These are phyloP conservation scores for Penicillium sp. DNA, from an alignment of 2,329 filamentous ascomycete genomes.

Conservation along the genomic window DNA sequence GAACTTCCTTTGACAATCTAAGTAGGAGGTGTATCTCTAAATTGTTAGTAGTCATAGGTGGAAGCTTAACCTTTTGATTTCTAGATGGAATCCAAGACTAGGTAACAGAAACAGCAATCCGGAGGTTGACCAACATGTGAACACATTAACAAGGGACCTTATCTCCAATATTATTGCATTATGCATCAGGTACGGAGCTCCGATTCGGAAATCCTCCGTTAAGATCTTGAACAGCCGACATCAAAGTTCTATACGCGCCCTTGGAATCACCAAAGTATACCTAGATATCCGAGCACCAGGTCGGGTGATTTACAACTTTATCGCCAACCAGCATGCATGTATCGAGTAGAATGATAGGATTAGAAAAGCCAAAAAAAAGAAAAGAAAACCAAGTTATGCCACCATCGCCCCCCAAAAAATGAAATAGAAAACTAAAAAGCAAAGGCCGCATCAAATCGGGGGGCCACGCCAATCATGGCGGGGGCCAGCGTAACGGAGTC, in stretches of 20 bases:
- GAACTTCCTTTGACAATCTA: slow-evolving; percentile 1
- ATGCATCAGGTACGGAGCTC: slow-evolving; percentile 1
- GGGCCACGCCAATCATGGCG: background rate
- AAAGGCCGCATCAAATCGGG: background rate
- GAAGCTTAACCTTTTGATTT: background rate
- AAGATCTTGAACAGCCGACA: background rate
- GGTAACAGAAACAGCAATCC: background rate
- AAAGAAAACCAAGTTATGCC: background rate
- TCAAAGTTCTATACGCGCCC: background rate
- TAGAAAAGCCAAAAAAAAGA: background rate
- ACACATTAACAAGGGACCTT: background rate
- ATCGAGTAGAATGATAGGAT: background rate
- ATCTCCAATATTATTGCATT: slow-evolving; percentile 1
- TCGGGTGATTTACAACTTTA: background rate
- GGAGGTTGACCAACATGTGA: background rate
- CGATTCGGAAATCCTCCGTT: background rate
- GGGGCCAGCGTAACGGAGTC: background rate
- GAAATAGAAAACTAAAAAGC: background rate
- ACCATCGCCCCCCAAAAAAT: background rate
- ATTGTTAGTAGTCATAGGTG: background rate
- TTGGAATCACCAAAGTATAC: too few relatives aligned
- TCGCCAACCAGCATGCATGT: too few relatives aligned
- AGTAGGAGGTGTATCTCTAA: too few relatives aligned
- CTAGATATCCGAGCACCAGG: slow-evolving; percentile 5
- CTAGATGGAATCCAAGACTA: too few relatives aligned